phyloP scores from a whole-genome alignment of 495 filamentous ascomycete species.

The Cercophora scortea region DNA sequence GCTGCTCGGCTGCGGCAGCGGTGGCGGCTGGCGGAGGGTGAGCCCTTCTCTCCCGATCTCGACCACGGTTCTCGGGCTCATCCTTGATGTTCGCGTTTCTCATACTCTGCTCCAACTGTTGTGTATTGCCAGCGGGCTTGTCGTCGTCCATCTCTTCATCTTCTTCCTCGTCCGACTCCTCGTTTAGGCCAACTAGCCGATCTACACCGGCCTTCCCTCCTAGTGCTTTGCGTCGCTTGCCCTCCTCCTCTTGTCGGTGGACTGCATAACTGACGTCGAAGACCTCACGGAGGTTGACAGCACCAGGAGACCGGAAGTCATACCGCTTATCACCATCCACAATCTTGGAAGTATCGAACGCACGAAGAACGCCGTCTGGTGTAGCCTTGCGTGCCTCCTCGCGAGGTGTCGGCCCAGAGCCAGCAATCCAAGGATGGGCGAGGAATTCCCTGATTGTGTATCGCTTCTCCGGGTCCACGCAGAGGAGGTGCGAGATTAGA shows the following conservation, averaged over 20 bases:
- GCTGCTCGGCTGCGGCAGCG: conserved; percentile 34
- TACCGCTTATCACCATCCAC: conserved; percentile 57
- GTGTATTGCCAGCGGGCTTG: conserved; percentile 59
- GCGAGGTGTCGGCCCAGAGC: conserved; percentile 41
- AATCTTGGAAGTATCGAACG: conserved; percentile 48
- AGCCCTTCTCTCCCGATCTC: conserved; percentile 31
- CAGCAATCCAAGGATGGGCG: conserved; percentile 82
- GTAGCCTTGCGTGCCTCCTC: conserved; percentile 56
- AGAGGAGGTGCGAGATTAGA: conserved; percentile 84
- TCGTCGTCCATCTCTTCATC: conserved; percentile 39
- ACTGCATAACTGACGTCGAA: conserved; percentile 97
- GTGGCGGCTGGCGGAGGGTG: conserved; percentile 24
- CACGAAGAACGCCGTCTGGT: conserved; percentile 36
- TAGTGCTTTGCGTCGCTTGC: conserved; percentile 78
- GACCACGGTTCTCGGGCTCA: conserved; percentile 41
- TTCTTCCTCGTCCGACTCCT: conserved; percentile 55
- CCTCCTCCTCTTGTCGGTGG: conserved; percentile 92
- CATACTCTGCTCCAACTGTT: conserved; percentile 78
- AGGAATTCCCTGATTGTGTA: conserved; percentile 87
- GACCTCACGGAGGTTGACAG: conserved; percentile 89
- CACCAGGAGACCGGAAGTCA: conserved; percentile 95
- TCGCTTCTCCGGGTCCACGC: conserved; percentile 85
- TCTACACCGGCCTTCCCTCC: conserved; percentile 45
- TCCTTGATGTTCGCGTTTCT: conserved; percentile 68
- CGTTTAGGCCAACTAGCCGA: conserved; percentile 62